Evolutionary conservation across 2,329 filamentous ascomycete species (phyloP).

Genomic region (Keithomyces neogunnii): DNA sequence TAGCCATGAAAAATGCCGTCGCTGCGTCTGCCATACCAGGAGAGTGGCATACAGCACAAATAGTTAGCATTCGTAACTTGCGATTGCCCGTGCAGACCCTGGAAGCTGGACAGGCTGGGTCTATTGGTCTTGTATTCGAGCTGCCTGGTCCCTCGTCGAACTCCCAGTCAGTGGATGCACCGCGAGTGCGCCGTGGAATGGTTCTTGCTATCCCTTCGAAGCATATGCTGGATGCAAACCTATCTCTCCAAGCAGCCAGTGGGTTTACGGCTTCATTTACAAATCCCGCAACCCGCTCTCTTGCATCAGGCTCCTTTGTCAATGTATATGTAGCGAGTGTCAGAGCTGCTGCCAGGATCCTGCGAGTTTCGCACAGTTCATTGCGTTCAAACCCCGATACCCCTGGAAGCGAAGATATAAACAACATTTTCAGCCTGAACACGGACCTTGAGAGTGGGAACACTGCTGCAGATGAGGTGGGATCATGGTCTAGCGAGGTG

Average conservation of each 20-base stretch:
- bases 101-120: slow-evolving; percentile 77
- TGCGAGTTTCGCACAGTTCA: slow-evolving; percentile 37
- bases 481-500: slow-evolving; percentile 35
- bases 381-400: slow-evolving; percentile 16
- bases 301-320: slow-evolving; percentile 60
- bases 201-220: slow-evolving; percentile 58
- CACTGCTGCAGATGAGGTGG: slow-evolving; percentile 14
- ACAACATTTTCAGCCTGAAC: slow-evolving; percentile 51
- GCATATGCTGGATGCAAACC: slow-evolving; percentile 46
- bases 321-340: slow-evolving; percentile 87
- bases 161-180: slow-evolving; percentile 14
- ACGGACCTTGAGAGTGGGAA: slow-evolving; percentile 33
- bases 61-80: slow-evolving; percentile 83
- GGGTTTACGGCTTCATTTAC: slow-evolving; percentile 66
- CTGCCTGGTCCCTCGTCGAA: slow-evolving; percentile 9
- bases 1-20: slow-evolving; percentile 43
- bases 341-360: slow-evolving; percentile 68
- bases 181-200: slow-evolving; percentile 69
- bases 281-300: slow-evolving; percentile 49
- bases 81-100: slow-evolving; percentile 73
- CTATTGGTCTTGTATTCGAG: slow-evolving; percentile 67
- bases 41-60: slow-evolving; percentile 72
- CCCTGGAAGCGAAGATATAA: slow-evolving; percentile 30
- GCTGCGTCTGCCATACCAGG: slow-evolving; percentile 44
- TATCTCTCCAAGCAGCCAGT: slow-evolving; percentile 55